phyloP scores from a whole-genome alignment of 2,329 filamentous ascomycete species.

The Ascochyta clinopodiicola region DNA sequence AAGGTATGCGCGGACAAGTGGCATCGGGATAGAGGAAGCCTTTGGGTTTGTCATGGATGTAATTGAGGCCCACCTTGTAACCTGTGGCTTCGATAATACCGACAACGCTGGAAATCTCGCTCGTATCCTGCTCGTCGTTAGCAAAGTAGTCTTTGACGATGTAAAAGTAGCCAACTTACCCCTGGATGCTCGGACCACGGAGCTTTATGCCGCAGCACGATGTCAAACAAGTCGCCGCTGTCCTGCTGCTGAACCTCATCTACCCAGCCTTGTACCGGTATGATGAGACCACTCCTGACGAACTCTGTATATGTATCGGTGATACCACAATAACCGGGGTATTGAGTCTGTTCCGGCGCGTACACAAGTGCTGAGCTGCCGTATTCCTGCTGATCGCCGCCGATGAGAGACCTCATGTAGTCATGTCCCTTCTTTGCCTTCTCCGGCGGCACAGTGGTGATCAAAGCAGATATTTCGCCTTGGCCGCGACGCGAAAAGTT shows the following conservation, averaged over 20 bases:
- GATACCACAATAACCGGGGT: conserved; percentile 71
- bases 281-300: conserved; percentile 65
- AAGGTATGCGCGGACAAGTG: conserved; percentile 57
- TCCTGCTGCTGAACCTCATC: conserved; percentile 24
- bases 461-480: conserved; percentile 64
- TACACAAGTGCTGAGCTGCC: conserved; percentile 47
- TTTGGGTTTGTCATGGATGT: conserved; percentile 65
- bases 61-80: conserved; percentile 70
- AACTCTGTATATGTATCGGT: conserved; percentile 77
- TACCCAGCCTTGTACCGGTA: conserved; percentile 50
- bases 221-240: neutral
- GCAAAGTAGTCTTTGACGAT: neutral
- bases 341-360: conserved; percentile 51
- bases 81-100: conserved; percentile 79
- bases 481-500: conserved; percentile 69
- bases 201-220: conserved; percentile 18
- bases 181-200: conserved; percentile 21
- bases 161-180: neutral
- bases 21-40: conserved; percentile 64
- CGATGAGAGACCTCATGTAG: conserved; percentile 53
- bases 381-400: conserved; percentile 53
- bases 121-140: conserved; percentile 16
- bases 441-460: conserved; percentile 68
- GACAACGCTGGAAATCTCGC: conserved; percentile 31
- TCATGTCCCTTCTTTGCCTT: conserved; percentile 62